phyloP scores from a whole-genome alignment of 2,329 filamentous ascomycete species.

The Calonectria crousiana region DNA sequence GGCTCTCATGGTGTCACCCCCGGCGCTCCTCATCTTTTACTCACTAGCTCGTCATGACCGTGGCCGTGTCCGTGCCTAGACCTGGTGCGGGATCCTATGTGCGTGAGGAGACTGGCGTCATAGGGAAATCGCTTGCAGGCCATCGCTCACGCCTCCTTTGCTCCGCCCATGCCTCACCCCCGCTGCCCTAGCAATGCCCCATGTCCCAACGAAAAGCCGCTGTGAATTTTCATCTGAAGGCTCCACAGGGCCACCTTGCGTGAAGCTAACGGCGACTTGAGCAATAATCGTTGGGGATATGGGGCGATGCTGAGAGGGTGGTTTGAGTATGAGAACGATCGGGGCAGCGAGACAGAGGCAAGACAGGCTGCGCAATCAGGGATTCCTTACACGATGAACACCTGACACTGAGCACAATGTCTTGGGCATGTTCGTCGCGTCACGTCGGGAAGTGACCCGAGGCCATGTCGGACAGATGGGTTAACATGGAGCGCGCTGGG shows the following conservation, averaged over 20 bases:
- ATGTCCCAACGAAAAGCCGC: slow-evolving; percentile 30
- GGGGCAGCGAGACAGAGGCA: slow-evolving; percentile 5
- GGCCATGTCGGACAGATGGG: background rate
- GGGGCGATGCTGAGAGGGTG: slow-evolving; percentile 16
- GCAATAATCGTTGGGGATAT: slow-evolving; percentile 34
- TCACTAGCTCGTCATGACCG: slow-evolving; percentile 2
- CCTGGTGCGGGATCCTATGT: background rate
- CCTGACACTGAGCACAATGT: background rate
- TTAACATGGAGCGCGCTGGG: background rate
- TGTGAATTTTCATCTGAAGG: slow-evolving; percentile 34
- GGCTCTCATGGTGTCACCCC: slow-evolving; percentile 14
- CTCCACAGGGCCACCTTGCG: slow-evolving; percentile 32
- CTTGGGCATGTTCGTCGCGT: background rate
- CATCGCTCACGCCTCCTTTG: slow-evolving; percentile 35
- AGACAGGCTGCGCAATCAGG: background rate
- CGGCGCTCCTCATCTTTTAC: background rate
- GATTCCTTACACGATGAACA: background rate
- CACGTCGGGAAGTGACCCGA: slow-evolving; percentile 5
- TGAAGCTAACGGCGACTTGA: slow-evolving; percentile 37
- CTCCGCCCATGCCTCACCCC: slow-evolving; percentile 38
- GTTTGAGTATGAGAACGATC: slow-evolving; percentile 24
- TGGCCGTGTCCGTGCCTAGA: background rate
- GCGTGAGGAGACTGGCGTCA: slow-evolving; percentile 11
- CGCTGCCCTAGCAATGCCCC: slow-evolving; percentile 21
- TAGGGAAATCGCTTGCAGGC: slow-evolving; percentile 14